Evolutionary conservation across 495 filamentous ascomycete species (phyloP), one percentile per base, ranked within the genome.

Genomic region (Parathielavia hyrcaniae): DNA sequence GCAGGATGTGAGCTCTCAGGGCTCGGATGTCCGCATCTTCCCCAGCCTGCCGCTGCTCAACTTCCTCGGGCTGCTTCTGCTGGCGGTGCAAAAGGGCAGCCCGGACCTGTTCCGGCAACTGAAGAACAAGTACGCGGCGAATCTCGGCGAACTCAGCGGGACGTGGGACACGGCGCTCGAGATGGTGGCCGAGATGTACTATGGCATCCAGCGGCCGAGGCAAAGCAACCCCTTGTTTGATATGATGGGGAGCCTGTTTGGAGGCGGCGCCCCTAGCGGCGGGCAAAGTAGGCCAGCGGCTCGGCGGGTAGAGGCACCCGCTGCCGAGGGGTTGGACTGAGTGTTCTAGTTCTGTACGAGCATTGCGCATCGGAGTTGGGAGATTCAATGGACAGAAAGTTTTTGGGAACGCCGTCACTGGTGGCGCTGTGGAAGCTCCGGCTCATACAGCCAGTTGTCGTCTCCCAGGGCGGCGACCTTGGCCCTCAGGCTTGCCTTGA

Each of bases 231-330:
- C 90, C 9, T 69, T 97, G 63, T 79, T 97, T 65, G 95, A 97
- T 64, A 97, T 99, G 90, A 95, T 97, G 91, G 88, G 91, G 4
- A 88, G 82, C 60, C 83, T 99, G 80, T 85, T 97, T 69, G 90
- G 90, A 8, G 90, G 82, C 8, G 80, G 75, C 23, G 61, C 61
- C 12, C 68, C 70, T 60, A 65, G 78, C 61, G 72, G 71, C 67
- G 66, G 74, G 38, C 64, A 69, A 32, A 68, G 67, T 48, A 73
- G 74, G 39, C 74, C 74, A 50, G 67, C 74, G 9, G 55, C 74
- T 20, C 71, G 76, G 50, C 71, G 73, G 57, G 74, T 77, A 47
- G 71, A 77, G 55, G 73, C 71, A 63, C 80, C 79, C 39, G 69
- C 73, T 32, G 73, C 79, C 5, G 79, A 81, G 58, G 78, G 78